phyloP scores from a whole-genome alignment of 768 basidiomycete genomes.

The Crepidotus variabilis region DNA sequence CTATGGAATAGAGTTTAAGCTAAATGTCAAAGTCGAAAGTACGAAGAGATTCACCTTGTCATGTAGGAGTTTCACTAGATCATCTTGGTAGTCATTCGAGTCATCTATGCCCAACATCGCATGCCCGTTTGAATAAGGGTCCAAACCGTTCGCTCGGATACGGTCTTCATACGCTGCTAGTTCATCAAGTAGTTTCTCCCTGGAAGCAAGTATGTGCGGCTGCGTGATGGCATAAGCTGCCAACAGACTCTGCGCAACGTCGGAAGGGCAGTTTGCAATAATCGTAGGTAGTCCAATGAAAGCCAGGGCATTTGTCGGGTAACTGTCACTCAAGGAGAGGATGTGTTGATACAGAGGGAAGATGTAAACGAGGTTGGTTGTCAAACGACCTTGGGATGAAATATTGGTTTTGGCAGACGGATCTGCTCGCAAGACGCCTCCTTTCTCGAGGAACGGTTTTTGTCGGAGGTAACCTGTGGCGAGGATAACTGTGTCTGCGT shows the following conservation, averaged over 20 bases:
- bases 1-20: constrained; percentile 12
- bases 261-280: constrained; percentile 45
- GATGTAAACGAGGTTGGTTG: constrained; percentile 49
- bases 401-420: constrained; percentile 23
- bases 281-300: constrained; percentile 51
- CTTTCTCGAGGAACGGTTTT: constrained; percentile 41
- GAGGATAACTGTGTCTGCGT: constrained; percentile 46
- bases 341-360: constrained; percentile 53
- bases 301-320: constrained; percentile 48
- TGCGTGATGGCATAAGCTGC: constrained; percentile 41
- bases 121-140: constrained; percentile 50
- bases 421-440: constrained; percentile 26
- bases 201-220: constrained; percentile 34
- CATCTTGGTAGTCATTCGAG: constrained; percentile 39
- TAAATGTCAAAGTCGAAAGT: background rate
- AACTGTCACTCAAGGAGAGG: constrained; percentile 42
- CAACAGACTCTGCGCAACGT: constrained; percentile 48
- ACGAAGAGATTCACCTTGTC: constrained; percentile 19
- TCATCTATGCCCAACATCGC: constrained; percentile 27
- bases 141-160: constrained; percentile 36
- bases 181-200: constrained; percentile 34
- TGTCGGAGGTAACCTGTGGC: constrained; percentile 53
- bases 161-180: constrained; percentile 37
- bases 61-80: constrained; percentile 30
- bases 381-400: constrained; percentile 23